Evolutionary conservation across 2,329 filamentous ascomycete species (phyloP).

Genomic region (Fusarium sp.): DNA sequence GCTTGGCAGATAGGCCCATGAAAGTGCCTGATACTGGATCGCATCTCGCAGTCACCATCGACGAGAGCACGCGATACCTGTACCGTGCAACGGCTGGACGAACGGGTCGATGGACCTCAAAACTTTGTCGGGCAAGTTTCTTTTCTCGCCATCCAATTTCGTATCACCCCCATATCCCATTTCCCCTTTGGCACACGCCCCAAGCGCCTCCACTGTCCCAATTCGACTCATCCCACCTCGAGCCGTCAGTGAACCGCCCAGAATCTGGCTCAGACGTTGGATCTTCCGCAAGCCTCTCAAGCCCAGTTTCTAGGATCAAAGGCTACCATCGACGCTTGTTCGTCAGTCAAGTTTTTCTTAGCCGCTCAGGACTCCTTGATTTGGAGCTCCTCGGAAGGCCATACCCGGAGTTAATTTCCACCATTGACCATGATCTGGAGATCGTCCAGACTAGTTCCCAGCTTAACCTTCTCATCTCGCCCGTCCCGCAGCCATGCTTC

Average conservation of each 20-base stretch:
- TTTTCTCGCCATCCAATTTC: constrained; percentile 3
- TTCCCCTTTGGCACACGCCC: constrained; percentile 8
- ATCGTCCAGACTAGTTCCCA: constrained; percentile 20
- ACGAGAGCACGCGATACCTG: neutral
- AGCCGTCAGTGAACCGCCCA: constrained; percentile 1
- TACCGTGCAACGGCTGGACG: neutral
- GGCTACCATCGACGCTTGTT: constrained; percentile 10
- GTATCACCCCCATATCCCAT: neutral
- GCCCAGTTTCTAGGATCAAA: constrained; percentile 1
- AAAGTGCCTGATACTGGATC: neutral
- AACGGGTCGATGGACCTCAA: neutral
- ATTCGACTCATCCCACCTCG: neutral
- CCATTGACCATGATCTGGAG: constrained; percentile 23
- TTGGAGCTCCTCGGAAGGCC: constrained; percentile 11
- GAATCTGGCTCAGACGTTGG: constrained; percentile 11
- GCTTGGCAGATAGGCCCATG: constrained; percentile 19
- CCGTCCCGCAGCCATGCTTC: neutral
- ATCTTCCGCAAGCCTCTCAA: constrained; percentile 27
- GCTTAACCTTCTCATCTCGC: constrained; percentile 9
- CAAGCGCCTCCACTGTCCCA: constrained; percentile 9
- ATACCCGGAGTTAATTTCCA: constrained; percentile 41
- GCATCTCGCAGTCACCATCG: neutral
- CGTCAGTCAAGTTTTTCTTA: constrained; percentile 13
- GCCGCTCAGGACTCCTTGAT: constrained; percentile 10
- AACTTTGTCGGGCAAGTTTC: constrained; percentile 7